Conservation (phyloP, 1,284 basidiomycete species). For the Grifola frondosa region DNA sequence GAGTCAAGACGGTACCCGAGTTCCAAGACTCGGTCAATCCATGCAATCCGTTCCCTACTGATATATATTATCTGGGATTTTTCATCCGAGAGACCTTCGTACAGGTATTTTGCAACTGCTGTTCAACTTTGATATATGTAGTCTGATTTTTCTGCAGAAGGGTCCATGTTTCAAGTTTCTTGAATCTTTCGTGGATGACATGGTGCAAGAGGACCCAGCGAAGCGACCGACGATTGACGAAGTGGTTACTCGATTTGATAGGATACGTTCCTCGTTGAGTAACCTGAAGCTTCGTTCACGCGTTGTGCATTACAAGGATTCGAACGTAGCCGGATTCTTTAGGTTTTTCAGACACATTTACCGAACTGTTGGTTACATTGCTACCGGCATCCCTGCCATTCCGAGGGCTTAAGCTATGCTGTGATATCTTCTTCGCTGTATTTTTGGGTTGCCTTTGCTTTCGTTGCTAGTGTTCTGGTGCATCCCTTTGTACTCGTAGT, state of each 20-base stretch:
- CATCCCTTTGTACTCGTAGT: too few relatives aligned
- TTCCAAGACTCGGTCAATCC: not conserved
- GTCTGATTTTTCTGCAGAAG: not conserved
- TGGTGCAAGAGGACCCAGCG: slow-evolving; percentile 12
- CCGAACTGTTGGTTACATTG: too few relatives aligned
- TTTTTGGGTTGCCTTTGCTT: too few relatives aligned
- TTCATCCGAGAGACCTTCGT: slow-evolving; percentile 29
- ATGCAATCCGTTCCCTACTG: slow-evolving; percentile 28
- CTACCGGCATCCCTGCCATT: too few relatives aligned
- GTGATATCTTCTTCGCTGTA: too few relatives aligned
- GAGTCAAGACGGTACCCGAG: slow-evolving; percentile 29
- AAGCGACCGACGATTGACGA: slow-evolving; percentile 15
- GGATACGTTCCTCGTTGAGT: not conserved
- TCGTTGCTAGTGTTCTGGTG: too few relatives aligned
- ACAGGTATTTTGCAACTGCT: slow-evolving; percentile 6
- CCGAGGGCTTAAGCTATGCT: too few relatives aligned
- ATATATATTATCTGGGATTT: slow-evolving; percentile 32
- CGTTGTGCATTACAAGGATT: too few relatives aligned
- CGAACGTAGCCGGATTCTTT: too few relatives aligned
- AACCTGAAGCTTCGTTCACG: slow-evolving; percentile 4
- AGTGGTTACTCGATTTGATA: slow-evolving; percentile 10
- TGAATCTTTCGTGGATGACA: slow-evolving; percentile 13
- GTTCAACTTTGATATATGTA: too few relatives aligned
- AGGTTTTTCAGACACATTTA: too few relatives aligned
- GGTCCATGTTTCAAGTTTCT: slow-evolving; percentile 16